These are phyloP conservation scores for Wickerhamomyces rabaulensis DNA, from an alignment of 805 yeast species.

Conservation along the genomic window DNA sequence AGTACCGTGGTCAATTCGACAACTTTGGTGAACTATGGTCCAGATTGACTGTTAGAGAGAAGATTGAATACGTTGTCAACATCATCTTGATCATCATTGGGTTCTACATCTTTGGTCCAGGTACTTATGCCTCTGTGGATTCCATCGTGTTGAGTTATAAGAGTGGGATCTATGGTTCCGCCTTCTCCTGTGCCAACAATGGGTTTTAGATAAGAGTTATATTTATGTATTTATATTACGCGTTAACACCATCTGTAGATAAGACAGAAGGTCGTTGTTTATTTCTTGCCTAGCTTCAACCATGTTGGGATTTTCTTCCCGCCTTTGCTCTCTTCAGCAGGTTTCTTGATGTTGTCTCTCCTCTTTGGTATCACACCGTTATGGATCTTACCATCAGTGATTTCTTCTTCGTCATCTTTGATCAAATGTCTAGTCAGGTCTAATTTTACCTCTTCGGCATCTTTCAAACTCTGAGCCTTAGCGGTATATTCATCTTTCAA, in stretches of 20 bases:
- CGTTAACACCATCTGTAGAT: too few relatives aligned
- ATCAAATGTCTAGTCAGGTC: conserved; percentile 9
- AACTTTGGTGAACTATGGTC: conserved; percentile 24
- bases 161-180: conserved; percentile 43
- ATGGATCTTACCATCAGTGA: conserved; percentile 10
- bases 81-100: conserved; percentile 40
- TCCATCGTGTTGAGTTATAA: conserved; percentile 49
- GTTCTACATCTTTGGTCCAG: conserved; percentile 54
- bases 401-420: conserved; percentile 1
- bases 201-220: conserved; percentile 25
- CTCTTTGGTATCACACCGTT: conserved; percentile 18
- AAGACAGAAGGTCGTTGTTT: too few relatives aligned
- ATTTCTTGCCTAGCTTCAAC: conserved; percentile 35
- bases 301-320: conserved; percentile 33
- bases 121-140: conserved; percentile 49
- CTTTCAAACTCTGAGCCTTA: conserved; percentile 28
- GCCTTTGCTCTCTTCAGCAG: not conserved
- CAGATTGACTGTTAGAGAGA: conserved; percentile 25
- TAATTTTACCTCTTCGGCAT: conserved; percentile 24
- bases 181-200: conserved; percentile 46
- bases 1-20: conserved; percentile 25
- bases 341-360: not conserved
- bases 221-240: not conserved
- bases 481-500: conserved; percentile 25
- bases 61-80: conserved; percentile 33